Evolutionary conservation across 2,329 filamentous ascomycete genomes (phyloP).

Genomic region (Ilyonectria sp.): DNA sequence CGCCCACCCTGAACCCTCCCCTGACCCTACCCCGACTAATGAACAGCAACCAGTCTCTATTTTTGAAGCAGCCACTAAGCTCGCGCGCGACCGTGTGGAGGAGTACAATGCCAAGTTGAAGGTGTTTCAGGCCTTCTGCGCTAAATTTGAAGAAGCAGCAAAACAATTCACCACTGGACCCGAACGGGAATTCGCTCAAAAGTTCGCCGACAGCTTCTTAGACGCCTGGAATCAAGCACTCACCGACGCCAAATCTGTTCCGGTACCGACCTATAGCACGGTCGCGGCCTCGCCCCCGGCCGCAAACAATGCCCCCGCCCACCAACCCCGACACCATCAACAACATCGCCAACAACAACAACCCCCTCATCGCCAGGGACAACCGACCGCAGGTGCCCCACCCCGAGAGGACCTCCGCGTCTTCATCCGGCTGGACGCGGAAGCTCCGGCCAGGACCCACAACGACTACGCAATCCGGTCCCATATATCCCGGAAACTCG

Average conservation of each 20-base stretch:
- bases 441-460: constrained; percentile 26
- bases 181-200: constrained; percentile 4
- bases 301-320: constrained; percentile 6
- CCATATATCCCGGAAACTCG: constrained; percentile 30
- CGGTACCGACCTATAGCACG: background rate
- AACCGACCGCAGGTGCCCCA: constrained; percentile 28
- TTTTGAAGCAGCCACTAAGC: background rate
- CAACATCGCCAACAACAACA: constrained; percentile 20
- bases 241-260: constrained; percentile 12
- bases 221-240: constrained; percentile 29
- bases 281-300: constrained; percentile 1
- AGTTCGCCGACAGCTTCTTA: constrained; percentile 20
- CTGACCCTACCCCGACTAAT: no score
- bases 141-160: constrained; percentile 29
- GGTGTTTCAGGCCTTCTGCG: constrained; percentile 32
- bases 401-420: constrained; percentile 31
- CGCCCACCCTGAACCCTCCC: no score
- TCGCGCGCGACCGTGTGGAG: constrained; percentile 16
- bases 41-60: no score
- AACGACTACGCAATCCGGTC: constrained; percentile 27
- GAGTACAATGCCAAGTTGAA: constrained; percentile 30
- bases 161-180: constrained; percentile 21
- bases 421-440: constrained; percentile 35
- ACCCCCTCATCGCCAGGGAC: constrained; percentile 29
- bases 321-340: background rate